A percentile compares a stretch with the other conserved stretches of the same genome.
These are phyloP conservation scores for Chlamydomonas schloesseri DNA, from an alignment of 139 green algal species.

Conservation along the genomic window DNA sequence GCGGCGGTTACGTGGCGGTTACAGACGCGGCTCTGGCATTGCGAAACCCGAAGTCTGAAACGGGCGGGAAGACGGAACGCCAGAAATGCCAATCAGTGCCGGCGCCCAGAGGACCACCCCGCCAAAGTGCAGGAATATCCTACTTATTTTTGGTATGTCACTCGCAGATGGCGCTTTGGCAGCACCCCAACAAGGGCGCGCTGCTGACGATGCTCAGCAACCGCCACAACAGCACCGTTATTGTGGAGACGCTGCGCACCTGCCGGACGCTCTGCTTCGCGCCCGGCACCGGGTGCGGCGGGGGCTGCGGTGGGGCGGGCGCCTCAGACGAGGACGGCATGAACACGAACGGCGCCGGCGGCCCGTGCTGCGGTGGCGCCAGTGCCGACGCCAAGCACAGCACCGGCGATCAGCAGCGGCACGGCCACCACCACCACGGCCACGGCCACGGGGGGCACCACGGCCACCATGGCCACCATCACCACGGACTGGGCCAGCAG, in stretches of 20 bases:
- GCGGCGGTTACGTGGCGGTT: too few species aligned
- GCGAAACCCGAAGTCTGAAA: too few species aligned
- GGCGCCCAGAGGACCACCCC: too few species aligned
- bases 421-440: background rate
- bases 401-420: too few species aligned
- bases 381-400: background rate
- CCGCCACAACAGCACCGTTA: background rate
- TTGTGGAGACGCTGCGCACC: constrained; percentile 30
- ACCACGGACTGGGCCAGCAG: background rate
- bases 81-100: too few species aligned
- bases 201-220: constrained; percentile 40
- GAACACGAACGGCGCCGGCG: too few species aligned
- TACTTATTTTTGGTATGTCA: too few species aligned
- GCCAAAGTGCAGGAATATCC: too few species aligned
- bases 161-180: constrained; percentile 39
- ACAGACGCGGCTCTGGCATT: too few species aligned
- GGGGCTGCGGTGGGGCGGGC: too few species aligned
- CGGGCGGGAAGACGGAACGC: too few species aligned
- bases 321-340: too few species aligned
- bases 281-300: background rate
- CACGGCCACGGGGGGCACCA: background rate
- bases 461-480: background rate
- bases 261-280: constrained; percentile 42
- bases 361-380: background rate
- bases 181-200: constrained; percentile 35